A percentile compares a stretch with the other conserved stretches of the same genome.
These are phyloP conservation scores for Tuber melanosporum DNA, from an alignment of 495 filamentous ascomycete species.

Conservation along the genomic window DNA sequence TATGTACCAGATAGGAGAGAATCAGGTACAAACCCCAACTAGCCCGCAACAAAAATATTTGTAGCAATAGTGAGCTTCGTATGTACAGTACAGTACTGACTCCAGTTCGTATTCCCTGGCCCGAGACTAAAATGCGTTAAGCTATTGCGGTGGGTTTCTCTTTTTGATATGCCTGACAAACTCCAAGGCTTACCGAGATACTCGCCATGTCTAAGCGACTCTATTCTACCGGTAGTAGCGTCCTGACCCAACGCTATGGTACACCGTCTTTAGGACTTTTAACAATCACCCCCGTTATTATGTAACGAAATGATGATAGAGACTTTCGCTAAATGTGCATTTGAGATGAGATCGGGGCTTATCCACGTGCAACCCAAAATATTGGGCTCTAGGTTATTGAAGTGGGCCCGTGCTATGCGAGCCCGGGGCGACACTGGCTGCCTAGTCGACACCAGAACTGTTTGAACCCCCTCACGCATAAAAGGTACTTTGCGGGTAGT, in stretches of 20 bases:
- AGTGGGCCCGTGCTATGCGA: not conserved
- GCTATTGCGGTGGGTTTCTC: not conserved
- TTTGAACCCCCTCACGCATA: not conserved
- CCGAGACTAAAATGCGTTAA: not conserved
- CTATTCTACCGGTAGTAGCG: not conserved
- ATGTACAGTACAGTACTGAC: not conserved
- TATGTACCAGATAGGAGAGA: not conserved
- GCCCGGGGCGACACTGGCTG: not conserved
- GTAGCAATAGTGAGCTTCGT: not conserved
- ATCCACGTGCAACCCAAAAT: not conserved
- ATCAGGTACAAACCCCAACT: not conserved
- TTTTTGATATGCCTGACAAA: not conserved
- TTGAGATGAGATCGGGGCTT: not conserved
- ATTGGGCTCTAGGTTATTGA: not conserved
- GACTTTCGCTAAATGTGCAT: not conserved
- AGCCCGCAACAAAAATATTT: not conserved
- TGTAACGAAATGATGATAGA: not conserved
- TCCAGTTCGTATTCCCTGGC: not conserved
- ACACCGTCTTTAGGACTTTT: not conserved
- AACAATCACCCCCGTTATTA: not conserved
- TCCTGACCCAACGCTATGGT: not conserved
- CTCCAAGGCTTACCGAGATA: constrained; percentile 4
- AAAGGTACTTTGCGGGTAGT: not conserved
- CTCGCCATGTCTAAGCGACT: not conserved
- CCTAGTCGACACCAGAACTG: not conserved